Conservation (phyloP, 306 rosid species). For the Mimosa bimucronata region DNA sequence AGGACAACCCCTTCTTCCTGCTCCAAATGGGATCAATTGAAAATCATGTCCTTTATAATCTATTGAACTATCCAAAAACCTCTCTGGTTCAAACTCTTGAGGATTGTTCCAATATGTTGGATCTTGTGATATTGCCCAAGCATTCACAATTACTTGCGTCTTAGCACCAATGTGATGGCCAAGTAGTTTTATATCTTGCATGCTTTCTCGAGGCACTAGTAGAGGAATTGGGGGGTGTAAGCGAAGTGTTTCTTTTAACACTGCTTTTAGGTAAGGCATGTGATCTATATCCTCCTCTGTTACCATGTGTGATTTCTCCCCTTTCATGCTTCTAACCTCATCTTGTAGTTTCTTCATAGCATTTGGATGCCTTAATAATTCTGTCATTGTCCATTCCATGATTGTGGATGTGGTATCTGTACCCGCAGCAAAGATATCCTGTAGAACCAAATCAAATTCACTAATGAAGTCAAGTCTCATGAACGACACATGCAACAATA, state of each 20-base stretch:
- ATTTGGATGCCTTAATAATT: conserved; percentile 8
- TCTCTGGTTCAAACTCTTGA: conserved; percentile 26
- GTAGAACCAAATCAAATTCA: neutral
- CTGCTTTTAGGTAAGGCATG: conserved; percentile 31
- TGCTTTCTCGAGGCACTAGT: conserved; percentile 32
- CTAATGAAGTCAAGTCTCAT: neutral
- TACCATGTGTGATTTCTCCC: neutral
- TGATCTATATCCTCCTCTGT: conserved; percentile 22
- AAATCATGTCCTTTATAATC: conserved; percentile 36
- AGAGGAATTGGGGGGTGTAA: conserved; percentile 33
- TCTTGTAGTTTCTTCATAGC: conserved; percentile 29
- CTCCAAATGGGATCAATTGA: conserved; percentile 32
- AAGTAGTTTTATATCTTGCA: conserved; percentile 14
- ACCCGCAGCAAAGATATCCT: conserved; percentile 39
- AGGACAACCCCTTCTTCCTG: conserved; percentile 32
- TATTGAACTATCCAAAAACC: conserved; percentile 18
- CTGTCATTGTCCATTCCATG: conserved; percentile 25
- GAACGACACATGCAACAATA: too few species aligned
- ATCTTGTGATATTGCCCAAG: conserved; percentile 35
- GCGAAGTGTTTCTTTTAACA: conserved; percentile 32
- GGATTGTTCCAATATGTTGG: neutral
- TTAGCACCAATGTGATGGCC: conserved; percentile 28
- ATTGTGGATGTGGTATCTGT: conserved; percentile 28
- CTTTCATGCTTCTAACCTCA: neutral
- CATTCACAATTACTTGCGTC: conserved; percentile 28